Base-by-base conservation (phyloP, 306 rosid species). In the Parietaria judaica region DNA sequence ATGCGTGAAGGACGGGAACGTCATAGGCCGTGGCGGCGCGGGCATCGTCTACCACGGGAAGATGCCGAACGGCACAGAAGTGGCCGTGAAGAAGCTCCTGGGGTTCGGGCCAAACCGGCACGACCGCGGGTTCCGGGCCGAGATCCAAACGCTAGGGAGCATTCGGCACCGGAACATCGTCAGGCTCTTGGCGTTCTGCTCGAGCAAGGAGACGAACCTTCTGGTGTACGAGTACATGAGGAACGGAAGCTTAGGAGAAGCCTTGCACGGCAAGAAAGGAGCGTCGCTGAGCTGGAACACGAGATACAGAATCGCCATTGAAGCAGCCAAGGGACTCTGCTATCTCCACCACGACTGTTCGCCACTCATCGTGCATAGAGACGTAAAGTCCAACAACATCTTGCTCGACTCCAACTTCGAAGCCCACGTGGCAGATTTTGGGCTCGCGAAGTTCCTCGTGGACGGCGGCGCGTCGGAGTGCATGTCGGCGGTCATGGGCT, bases 321-420 rank as follows among this genome's bases (percentile, higher is more conserved):
- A 89, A 53, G 83, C 95, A 0, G 92, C 97, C 10, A 82, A 74
- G 71, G 97, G 97, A 3, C 77, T 89, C 3, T 86, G 95, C 73
- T 89, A 89, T 44, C 89, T 89, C 47, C 97, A 89, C 80, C 97
- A 89, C 51, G 97, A 89, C 60, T 86, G 97, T 31, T 82, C 95
- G 0, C 97, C 97, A 0, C 64, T 86, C 74, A 89, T 89, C 16
- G 75, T 89, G 31, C 97, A 89, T 55, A 65, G 97, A 5, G 97
- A 89, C 51, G 94, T 89, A 16, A 89, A 89, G 69, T 86, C 97
- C 1, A 89, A 89, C 80, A 89, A 89, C 75, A 89, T 89, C 14
- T 66, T 89, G 76, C 64, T 89, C 76, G 72, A 87, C 74, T 82
- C 95, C 0, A 86, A 56, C 76, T 89, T 78, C 50, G 95, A 86